A percentile compares a stretch with the other conserved stretches of the same genome.
These are phyloP conservation scores for Boletus mariae DNA, from an alignment of 1,284 basidiomycete genomes.

Conservation along the genomic window DNA sequence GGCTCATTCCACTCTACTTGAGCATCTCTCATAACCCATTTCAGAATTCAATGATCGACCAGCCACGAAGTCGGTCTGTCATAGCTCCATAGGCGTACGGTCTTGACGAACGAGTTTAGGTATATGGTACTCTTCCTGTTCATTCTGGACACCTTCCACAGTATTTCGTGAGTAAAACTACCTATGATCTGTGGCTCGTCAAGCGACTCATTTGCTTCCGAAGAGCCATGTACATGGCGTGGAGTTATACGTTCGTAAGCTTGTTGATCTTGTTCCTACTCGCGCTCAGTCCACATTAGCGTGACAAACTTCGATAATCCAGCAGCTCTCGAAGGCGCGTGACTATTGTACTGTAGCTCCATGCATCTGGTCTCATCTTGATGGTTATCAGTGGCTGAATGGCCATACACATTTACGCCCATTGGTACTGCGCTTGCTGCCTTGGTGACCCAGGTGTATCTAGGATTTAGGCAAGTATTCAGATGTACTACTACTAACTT, in stretches of 20 bases:
- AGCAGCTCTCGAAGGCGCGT: conserved; percentile 10
- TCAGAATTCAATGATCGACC: conserved; percentile 45
- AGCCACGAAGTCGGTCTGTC: conserved; percentile 12
- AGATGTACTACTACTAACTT: background rate
- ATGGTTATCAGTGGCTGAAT: conserved; percentile 7
- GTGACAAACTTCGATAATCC: conserved; percentile 20
- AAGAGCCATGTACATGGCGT: conserved; percentile 21
- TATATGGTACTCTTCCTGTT: conserved; percentile 40
- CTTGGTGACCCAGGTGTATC: conserved; percentile 37
- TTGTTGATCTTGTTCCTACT: background rate
- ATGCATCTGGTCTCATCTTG: background rate
- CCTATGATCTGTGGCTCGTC: background rate
- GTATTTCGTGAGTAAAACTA: conserved; percentile 19
- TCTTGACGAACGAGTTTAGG: conserved; percentile 21
- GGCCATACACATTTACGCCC: conserved; percentile 46
- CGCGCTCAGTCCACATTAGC: conserved; percentile 1
- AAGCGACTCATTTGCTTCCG: background rate
- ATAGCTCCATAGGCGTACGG: too few species aligned
- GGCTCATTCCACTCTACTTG: background rate
- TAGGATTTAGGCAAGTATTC: conserved; percentile 12
- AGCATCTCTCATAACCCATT: background rate
- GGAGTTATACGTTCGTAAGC: conserved; percentile 18
- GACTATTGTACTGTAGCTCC: too few species aligned
- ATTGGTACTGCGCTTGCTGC: conserved; percentile 43
- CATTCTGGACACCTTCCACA: conserved; percentile 44